Base-by-base conservation (phyloP, 1,284 basidiomycete species). In the Rhizoctonia solani region DNA sequence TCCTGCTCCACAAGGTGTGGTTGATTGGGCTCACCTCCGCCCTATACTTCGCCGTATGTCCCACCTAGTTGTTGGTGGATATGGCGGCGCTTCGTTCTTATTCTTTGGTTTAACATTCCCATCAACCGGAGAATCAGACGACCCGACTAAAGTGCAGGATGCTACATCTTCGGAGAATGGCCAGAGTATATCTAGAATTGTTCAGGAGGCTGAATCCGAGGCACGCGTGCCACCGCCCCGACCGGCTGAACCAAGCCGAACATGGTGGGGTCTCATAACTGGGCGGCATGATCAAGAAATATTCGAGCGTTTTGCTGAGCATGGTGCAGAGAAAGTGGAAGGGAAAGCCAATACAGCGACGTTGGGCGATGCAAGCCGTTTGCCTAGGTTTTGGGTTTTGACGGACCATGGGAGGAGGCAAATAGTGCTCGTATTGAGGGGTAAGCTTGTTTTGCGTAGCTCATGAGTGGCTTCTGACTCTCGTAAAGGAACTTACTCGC, bases 361-460 rank as follows among this genome's bases (percentile, higher is more conserved):
- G 19, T 34, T 65, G 30, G 87, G 88, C n/a, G 79, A 82, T 54
- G 86, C 88, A 71, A 82, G 83, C 68, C 81, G 86, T 69, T 87
- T 91, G 85, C 90, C 89, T 1, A 81, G 89, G 46, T 92, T 88
- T 75, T 92, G 89, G 89, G 87, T 92, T 1, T 79, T 92, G 32
- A 89, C 88, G 0, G 89, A 92, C 74, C 87, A 92, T 74, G 81
- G 81, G 34, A 80, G 90, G 44, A 78, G 77, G 9, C 87, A 92
- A 74, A 82, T 92, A 53, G 87, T 92, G 1, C 82, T 92, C 41
- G 87, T 92, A 39, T 79, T 91, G 44, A 80, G 89, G 75, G 88
- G 85, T 83, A 66, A 54, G 46, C 44, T 6, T 41, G 41, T 16
- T 21, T 32, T 5, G 2, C n/a, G 44, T 23, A 1, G 27, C 0